Percentiles rank a stretch among this genome's conserved stretches.
Evolutionary conservation across 495 filamentous ascomycete genomes (phyloP).

Genomic region (Oidiodendron maius): DNA sequence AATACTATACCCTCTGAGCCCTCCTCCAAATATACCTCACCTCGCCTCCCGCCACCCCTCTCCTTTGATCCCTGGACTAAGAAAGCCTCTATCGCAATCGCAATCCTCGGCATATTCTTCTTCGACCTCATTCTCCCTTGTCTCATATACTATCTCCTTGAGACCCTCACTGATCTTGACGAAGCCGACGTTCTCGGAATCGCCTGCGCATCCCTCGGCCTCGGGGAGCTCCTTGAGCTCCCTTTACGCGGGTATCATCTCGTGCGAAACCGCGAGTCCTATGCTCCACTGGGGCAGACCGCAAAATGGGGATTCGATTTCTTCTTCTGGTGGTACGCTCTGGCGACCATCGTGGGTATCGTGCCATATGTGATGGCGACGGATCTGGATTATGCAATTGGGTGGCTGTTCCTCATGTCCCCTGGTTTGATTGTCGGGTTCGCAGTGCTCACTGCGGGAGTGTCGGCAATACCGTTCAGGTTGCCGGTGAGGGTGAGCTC

Average conservation of each 20-base stretch:
- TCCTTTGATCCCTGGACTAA: slow-evolving; percentile 7
- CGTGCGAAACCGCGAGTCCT: neutral
- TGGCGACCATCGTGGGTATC: slow-evolving; percentile 10
- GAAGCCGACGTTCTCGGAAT: slow-evolving; percentile 8
- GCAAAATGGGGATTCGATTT: slow-evolving; percentile 13
- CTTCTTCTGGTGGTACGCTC: slow-evolving; percentile 11
- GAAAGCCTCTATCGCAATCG: slow-evolving; percentile 6
- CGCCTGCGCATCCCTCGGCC: slow-evolving; percentile 6
- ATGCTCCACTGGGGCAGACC: slow-evolving; percentile 6
- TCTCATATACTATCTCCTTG: slow-evolving; percentile 11
- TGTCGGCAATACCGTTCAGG: slow-evolving; percentile 1
- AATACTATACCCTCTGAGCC: too few relatives aligned
- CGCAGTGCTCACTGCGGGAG: neutral
- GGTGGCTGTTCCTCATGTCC: slow-evolving; percentile 11
- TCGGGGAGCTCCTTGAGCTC: slow-evolving; percentile 10
- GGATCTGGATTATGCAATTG: slow-evolving; percentile 6
- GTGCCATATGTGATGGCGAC: slow-evolving; percentile 13
- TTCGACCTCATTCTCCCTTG: slow-evolving; percentile 11
- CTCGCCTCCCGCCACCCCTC: slow-evolving; percentile 1
- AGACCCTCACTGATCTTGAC: neutral
- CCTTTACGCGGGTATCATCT: slow-evolving; percentile 8
- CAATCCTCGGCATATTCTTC: slow-evolving; percentile 7
- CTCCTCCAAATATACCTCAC: too few relatives aligned
- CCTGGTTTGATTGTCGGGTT: slow-evolving; percentile 5
- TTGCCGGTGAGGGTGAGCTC: slow-evolving; percentile 10